phyloP scores from a whole-genome alignment of 106 monocot species.

The Dioscorea alata region DNA sequence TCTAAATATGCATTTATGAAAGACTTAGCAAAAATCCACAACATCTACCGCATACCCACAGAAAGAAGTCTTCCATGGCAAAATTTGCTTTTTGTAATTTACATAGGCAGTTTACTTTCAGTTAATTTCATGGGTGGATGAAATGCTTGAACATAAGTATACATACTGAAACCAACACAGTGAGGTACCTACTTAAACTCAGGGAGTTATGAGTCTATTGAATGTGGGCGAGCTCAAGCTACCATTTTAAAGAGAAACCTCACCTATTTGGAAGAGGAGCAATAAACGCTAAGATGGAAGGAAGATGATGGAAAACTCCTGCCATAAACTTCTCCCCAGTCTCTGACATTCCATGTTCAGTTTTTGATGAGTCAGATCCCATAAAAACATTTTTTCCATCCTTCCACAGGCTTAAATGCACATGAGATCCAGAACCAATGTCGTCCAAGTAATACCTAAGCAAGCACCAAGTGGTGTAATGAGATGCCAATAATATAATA shows the following conservation, averaged over 20 bases:
- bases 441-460: constrained; percentile 58
- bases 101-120: too few relatives aligned
- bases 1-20: too few relatives aligned
- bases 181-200: not conserved
- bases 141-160: not conserved
- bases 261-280: constrained; percentile 96
- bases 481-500: not conserved
- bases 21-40: too few relatives aligned
- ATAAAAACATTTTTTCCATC: constrained; percentile 79
- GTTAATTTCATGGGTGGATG: too few relatives aligned
- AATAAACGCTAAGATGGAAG: constrained; percentile 82
- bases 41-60: too few relatives aligned
- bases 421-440: constrained; percentile 90
- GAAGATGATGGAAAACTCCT: constrained; percentile 90
- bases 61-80: too few relatives aligned
- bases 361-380: constrained; percentile 55
- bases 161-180: too few relatives aligned
- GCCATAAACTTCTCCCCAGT: constrained; percentile 91
- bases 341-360: constrained; percentile 79
- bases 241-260: not conserved
- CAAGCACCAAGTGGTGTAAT: not conserved
- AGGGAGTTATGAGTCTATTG: not conserved
- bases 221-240: too few relatives aligned
- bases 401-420: constrained; percentile 90
- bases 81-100: too few relatives aligned